Evolutionary conservation across 2,329 filamentous ascomycete genomes (phyloP).

Genomic region (Claviceps monticola): DNA sequence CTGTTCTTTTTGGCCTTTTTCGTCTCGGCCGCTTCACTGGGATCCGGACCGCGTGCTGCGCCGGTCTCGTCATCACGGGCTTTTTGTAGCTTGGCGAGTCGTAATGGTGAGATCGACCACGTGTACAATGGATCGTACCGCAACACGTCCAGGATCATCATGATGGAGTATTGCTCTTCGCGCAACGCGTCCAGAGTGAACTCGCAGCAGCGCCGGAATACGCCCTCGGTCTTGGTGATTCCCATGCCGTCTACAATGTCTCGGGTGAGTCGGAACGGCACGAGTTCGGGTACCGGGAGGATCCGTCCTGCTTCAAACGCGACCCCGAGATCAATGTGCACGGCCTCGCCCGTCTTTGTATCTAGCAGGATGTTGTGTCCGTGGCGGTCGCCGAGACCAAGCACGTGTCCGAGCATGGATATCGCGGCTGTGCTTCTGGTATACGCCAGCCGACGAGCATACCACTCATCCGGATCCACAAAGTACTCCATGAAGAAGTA

Average conservation of each 20-base stretch:
- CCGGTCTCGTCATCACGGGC: slow-evolving; percentile 35
- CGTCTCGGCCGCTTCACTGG: slow-evolving; percentile 24
- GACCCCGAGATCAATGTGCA: slow-evolving; percentile 94
- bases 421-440: slow-evolving; percentile 88
- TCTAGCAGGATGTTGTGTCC: slow-evolving; percentile 95
- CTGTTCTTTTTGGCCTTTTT: slow-evolving; percentile 24
- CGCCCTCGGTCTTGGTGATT: slow-evolving; percentile 84
- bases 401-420: slow-evolving; percentile 83
- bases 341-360: slow-evolving; percentile 75
- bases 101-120: slow-evolving; percentile 73
- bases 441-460: slow-evolving; percentile 75
- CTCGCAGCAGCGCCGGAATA: slow-evolving; percentile 95
- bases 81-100: slow-evolving; percentile 50
- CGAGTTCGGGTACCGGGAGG: slow-evolving; percentile 87
- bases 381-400: slow-evolving; percentile 87
- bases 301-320: slow-evolving; percentile 94
- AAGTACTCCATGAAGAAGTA: slow-evolving; percentile 98
- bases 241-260: slow-evolving; percentile 97
- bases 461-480: slow-evolving; percentile 91
- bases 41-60: slow-evolving; percentile 21
- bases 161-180: slow-evolving; percentile 93
- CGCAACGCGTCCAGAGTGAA: slow-evolving; percentile 90
- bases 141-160: slow-evolving; percentile 94
- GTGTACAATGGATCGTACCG: slow-evolving; percentile 96
- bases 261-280: slow-evolving; percentile 86